A percentile compares a stretch with the other conserved stretches of the same genome.
These are phyloP conservation scores for Aegilops longissima DNA, from an alignment of 176 grass and related monocot species.

Conservation along the genomic window DNA sequence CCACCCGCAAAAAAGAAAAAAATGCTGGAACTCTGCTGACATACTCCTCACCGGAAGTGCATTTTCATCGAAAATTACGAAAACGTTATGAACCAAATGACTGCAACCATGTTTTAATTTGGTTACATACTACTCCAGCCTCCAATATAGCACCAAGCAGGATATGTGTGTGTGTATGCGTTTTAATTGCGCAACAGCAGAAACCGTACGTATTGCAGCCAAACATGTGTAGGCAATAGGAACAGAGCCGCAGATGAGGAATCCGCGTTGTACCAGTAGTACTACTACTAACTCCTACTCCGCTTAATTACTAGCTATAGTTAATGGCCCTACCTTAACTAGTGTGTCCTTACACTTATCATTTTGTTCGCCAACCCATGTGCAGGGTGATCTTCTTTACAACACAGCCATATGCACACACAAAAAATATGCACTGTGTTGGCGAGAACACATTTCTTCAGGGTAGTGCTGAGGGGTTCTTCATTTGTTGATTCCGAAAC, in stretches of 20 bases:
- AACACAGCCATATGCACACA: background rate
- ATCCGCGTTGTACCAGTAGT: background rate
- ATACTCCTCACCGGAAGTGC: background rate
- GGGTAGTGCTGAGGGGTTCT: too few relatives aligned
- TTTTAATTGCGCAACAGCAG: background rate
- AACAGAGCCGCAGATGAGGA: background rate
- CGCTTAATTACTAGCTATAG: background rate
- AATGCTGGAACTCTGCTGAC: too few relatives aligned
- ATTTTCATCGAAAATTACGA: background rate
- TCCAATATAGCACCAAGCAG: slow-evolving; percentile 6
- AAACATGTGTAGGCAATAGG: background rate
- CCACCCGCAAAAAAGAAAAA: too few relatives aligned
- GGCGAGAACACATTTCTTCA: too few relatives aligned
- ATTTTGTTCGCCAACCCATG: slow-evolving; percentile 18
- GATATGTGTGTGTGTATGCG: background rate
- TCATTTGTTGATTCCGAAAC: too few relatives aligned
- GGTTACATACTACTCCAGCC: too few relatives aligned
- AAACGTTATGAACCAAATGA: background rate
- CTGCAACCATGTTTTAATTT: too few relatives aligned
- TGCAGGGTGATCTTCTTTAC: background rate
- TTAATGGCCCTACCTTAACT: background rate
- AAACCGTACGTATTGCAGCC: background rate
- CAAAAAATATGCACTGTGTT: too few relatives aligned
- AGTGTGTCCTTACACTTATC: background rate
- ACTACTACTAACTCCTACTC: background rate